These are phyloP conservation scores for Xylariaceae sp. DNA, from an alignment of 2,329 filamentous ascomycete genomes.

Conservation along the genomic window DNA sequence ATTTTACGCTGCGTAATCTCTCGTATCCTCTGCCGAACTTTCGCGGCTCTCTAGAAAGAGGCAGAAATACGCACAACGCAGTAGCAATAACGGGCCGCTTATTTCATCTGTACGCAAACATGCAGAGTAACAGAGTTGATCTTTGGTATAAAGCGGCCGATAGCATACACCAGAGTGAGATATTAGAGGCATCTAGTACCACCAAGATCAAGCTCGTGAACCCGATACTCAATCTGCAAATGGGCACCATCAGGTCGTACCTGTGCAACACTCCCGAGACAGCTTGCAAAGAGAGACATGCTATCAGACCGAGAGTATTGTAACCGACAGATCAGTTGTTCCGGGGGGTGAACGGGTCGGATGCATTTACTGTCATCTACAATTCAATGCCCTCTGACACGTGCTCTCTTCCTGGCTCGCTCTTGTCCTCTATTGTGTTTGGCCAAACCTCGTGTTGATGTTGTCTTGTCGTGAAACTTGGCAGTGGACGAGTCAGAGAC, in stretches of 20 bases:
- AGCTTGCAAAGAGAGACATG: conserved; percentile 7
- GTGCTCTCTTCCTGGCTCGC: neutral
- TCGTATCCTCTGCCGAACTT: too few species aligned
- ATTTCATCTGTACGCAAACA: neutral
- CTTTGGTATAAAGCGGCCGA: too few species aligned
- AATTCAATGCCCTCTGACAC: neutral
- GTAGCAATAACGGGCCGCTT: conserved; percentile 1
- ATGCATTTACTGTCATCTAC: too few species aligned
- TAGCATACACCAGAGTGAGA: too few species aligned
- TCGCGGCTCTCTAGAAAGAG: too few species aligned
- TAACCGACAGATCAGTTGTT: too few species aligned
- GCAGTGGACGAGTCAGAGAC: neutral
- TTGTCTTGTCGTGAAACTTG: conserved; percentile 11
- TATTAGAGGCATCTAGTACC: too few species aligned
- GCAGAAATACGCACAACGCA: neutral
- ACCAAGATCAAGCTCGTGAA: too few species aligned
- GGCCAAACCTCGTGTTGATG: neutral
- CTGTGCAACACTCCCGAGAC: conserved; percentile 19
- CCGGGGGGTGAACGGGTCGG: too few species aligned
- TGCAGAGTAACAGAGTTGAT: too few species aligned
- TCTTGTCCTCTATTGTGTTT: neutral
- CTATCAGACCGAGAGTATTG: too few species aligned
- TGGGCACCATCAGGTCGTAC: conserved; percentile 3
- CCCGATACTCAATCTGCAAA: conserved; percentile 7
- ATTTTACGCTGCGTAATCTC: too few species aligned